A percentile compares a stretch with the other conserved stretches of the same genome.
These are phyloP conservation scores for Turnera subulata DNA, from an alignment of 345 rosid species.

Conservation along the genomic window DNA sequence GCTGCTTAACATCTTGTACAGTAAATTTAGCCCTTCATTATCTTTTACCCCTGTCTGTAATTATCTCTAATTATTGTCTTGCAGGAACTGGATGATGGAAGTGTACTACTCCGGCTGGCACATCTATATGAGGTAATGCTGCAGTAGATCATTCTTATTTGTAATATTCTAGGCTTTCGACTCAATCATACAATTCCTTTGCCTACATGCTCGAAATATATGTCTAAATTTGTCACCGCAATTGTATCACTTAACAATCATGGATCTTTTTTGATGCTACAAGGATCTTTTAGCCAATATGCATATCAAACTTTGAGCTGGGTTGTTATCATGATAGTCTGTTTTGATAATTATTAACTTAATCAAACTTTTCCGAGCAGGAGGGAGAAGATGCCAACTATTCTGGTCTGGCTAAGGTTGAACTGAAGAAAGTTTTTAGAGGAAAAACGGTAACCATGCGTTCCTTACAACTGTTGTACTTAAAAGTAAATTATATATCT, in stretches of 20 bases:
- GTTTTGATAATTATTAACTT: too few relatives aligned
- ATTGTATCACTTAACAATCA: not conserved
- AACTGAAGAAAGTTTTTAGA: not conserved
- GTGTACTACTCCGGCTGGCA: not conserved
- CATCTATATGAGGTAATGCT: not conserved
- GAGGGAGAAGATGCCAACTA: not conserved
- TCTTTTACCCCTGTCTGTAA: not conserved
- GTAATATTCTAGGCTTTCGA: too few relatives aligned
- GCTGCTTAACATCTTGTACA: not conserved
- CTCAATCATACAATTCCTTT: too few relatives aligned
- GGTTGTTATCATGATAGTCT: not conserved
- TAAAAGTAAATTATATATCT: not conserved
- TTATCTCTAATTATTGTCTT: not conserved
- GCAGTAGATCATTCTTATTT: not conserved
- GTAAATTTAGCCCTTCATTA: not conserved
- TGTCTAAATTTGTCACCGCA: too few relatives aligned
- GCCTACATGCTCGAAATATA: too few relatives aligned
- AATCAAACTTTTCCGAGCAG: not conserved
- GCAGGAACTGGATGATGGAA: constrained; percentile 3
- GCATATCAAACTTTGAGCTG: not conserved
- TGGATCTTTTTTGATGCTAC: not conserved
- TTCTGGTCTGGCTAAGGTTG: not conserved
- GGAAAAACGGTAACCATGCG: not conserved
- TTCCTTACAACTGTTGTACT: not conserved
- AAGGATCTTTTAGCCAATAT: not conserved